Percentiles rank a stretch among this genome's conserved stretches.
phyloP scores from a whole-genome alignment of 352 stramenopile genomes.

The Phytophthora melonis region DNA sequence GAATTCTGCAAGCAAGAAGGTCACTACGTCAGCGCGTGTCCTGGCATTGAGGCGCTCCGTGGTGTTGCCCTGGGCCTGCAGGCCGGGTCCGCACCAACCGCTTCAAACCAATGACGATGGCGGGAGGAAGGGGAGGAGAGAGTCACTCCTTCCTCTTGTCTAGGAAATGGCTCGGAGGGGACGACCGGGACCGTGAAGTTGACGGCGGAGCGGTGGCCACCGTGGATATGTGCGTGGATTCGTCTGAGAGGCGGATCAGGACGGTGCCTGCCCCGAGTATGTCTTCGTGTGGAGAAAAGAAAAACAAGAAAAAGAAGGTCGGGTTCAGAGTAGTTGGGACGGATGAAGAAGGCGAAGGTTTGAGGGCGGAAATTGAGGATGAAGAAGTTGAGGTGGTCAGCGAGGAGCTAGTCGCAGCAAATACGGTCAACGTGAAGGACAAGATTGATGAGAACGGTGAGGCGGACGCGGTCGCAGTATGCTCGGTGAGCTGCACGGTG shows the following conservation, averaged over 20 bases:
- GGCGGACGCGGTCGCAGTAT: too few relatives aligned
- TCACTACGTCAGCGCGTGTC: background rate
- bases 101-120: background rate
- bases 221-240: background rate
- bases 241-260: too few relatives aligned
- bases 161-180: background rate
- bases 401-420: background rate
- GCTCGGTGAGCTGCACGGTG: background rate
- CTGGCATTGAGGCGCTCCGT: background rate
- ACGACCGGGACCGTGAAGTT: background rate
- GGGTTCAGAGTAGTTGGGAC: too few relatives aligned
- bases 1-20: background rate
- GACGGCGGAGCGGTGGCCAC: background rate
- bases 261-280: too few relatives aligned
- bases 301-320: too few relatives aligned
- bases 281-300: too few relatives aligned
- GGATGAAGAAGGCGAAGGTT: too few relatives aligned
- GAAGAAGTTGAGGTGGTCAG: background rate
- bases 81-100: background rate
- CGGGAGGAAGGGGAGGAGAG: constrained; percentile 2
- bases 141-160: constrained; percentile 4
- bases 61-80: background rate
- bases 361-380: too few relatives aligned
- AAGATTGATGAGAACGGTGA: too few relatives aligned
- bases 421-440: too few relatives aligned